phyloP scores from a whole-genome alignment of 2,329 filamentous ascomycete species.

The Diplodia mutila region DNA sequence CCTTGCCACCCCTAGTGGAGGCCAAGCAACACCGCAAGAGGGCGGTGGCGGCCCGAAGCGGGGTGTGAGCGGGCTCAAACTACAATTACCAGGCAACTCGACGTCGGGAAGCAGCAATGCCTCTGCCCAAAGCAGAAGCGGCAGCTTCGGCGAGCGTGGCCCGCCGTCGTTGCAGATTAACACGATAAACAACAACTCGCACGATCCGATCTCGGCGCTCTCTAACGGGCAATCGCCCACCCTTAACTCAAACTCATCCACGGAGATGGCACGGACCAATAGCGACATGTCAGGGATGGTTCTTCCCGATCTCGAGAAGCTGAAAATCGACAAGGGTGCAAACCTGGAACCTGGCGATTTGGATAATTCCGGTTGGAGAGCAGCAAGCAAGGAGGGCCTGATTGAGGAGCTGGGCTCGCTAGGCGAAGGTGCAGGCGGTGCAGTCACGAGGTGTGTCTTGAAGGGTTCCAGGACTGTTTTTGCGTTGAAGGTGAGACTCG shows the following conservation, averaged over 20 bases:
- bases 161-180: slow-evolving; percentile 24
- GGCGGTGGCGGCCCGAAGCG: slow-evolving; percentile 46
- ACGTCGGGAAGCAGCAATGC: slow-evolving; percentile 79
- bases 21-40: slow-evolving; percentile 72
- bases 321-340: slow-evolving; percentile 79
- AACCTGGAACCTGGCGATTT: slow-evolving; percentile 90
- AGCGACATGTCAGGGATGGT: slow-evolving; percentile 66
- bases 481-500: slow-evolving; percentile 77
- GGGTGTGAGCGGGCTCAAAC: slow-evolving; percentile 49
- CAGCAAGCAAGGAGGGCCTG: slow-evolving; percentile 84
- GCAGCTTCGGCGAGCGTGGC: slow-evolving; percentile 79
- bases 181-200: slow-evolving; percentile 6
- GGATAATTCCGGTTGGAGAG: slow-evolving; percentile 93
- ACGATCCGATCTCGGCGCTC: slow-evolving; percentile 24
- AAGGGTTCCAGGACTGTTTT: slow-evolving; percentile 94
- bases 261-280: slow-evolving; percentile 79
- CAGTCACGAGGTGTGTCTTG: slow-evolving; percentile 87
- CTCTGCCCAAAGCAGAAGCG: slow-evolving; percentile 79
- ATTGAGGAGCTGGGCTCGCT: slow-evolving; percentile 87
- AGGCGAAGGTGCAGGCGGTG: slow-evolving; percentile 93
- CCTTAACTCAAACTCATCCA: slow-evolving; percentile 80
- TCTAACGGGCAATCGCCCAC: slow-evolving; percentile 14
- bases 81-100: slow-evolving; percentile 56
- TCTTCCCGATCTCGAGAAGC: slow-evolving; percentile 75
- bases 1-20: slow-evolving; percentile 87